phyloP scores from a whole-genome alignment of 163 green algal species.

The Scenedesmus sp. region DNA sequence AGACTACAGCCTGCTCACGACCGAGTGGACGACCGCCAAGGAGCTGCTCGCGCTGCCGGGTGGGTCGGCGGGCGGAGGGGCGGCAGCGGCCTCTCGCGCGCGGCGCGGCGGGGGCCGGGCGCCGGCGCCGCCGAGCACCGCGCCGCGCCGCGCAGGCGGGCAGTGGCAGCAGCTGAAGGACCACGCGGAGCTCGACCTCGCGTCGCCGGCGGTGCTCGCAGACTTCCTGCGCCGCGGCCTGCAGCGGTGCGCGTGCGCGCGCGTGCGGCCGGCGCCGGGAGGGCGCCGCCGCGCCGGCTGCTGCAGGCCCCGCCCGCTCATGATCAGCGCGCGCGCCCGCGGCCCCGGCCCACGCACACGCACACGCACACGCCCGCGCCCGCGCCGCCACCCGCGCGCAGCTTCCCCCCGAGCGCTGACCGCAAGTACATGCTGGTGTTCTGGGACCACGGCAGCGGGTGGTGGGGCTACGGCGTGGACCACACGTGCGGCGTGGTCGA shows the following conservation, averaged over 20 bases:
- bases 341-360: no score
- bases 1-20: conserved; percentile 27
- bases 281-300: no score
- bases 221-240: conserved; percentile 44
- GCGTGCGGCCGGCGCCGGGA: no score
- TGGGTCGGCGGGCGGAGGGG: conserved; percentile 4
- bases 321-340: no score
- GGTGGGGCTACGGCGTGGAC: conserved; percentile 56
- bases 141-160: conserved; percentile 37
- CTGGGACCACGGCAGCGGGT: conserved; percentile 60
- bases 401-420: conserved; percentile 23
- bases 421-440: conserved; percentile 54
- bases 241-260: conserved; percentile 5
- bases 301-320: no score
- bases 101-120: no score
- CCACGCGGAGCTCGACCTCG: conserved; percentile 52
- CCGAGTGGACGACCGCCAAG: conserved; percentile 45
- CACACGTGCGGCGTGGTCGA: conserved; percentile 41
- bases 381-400: no score
- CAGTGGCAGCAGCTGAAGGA: conserved; percentile 41
- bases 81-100: not conserved
- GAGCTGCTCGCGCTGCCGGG: conserved; percentile 49
- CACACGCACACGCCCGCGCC: no score
- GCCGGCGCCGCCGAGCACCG: no score
- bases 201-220: conserved; percentile 15